A percentile compares a stretch with the other conserved stretches of the same genome.
Conservation (phyloP, 495 filamentous ascomycete species). For the Penicillium silybi region DNA sequence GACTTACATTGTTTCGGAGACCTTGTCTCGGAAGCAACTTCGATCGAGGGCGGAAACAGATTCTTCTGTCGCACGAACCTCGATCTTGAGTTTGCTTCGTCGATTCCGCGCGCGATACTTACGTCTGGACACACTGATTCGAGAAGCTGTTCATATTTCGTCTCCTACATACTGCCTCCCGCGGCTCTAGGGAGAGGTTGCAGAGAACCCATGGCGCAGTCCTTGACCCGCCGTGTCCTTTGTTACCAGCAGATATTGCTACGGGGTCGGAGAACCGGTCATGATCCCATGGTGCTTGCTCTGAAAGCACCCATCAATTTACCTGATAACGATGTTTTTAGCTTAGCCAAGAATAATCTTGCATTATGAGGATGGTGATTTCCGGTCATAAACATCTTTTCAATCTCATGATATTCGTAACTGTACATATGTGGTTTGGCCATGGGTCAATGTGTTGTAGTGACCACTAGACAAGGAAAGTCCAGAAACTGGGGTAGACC, state of each 20-base stretch:
- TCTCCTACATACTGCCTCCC: not conserved
- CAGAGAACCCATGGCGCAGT: not conserved
- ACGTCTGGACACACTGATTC: not conserved
- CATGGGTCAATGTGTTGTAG: not conserved
- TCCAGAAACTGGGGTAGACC: constrained; percentile 98
- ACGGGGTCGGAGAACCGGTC: not conserved
- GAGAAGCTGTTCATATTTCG: not conserved
- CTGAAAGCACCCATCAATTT: constrained; percentile 2
- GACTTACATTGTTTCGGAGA: not conserved
- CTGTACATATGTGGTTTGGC: constrained; percentile 5
- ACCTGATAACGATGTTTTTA: not conserved
- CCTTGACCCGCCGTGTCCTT: not conserved
- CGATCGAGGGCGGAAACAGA: not conserved
- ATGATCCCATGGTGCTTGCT: constrained; percentile 2
- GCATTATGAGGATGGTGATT: constrained; percentile 11
- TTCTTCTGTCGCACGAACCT: not conserved
- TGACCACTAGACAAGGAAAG: constrained; percentile 63
- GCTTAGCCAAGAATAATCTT: not conserved
- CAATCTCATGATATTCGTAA: constrained; percentile 20
- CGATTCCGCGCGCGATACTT: not conserved
- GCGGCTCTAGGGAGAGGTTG: not conserved
- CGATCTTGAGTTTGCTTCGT: not conserved
- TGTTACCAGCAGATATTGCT: not conserved
- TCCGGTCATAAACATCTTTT: constrained; percentile 10
- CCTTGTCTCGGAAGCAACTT: not conserved